Base-by-base conservation (phyloP, 1,139 yeast genomes). In the Pichia sp. region DNA sequence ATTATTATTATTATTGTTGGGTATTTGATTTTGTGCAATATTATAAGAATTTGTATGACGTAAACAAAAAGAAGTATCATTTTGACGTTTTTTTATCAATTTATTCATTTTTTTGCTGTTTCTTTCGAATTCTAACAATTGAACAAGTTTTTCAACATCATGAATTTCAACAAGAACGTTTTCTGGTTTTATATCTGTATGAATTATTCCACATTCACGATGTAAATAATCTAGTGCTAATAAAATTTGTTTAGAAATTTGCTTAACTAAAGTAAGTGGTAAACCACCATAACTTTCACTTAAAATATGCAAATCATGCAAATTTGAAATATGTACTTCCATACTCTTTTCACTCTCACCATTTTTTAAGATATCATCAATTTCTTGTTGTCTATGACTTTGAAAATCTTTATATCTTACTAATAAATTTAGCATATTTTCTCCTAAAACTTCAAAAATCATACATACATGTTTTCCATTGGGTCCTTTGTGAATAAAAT, bases 381-480 rank as follows among this genome's bases (percentile, higher is more conserved):
- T 44, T 45, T 57, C 58, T 19, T 43, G 43, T 10, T 58, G 50
- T 35, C 58, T 53, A 24, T 51, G 42, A 37, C 48, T 52, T 46
- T 58, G 60, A 32, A 61, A 60, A 24, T 59, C 58, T 52, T 75
- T 73, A 56, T 74, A 80, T 50, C 80, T 70, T 50, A 80, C 69
- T 38, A 81, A 74, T 52, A 83, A 64, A 38, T 82, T 80, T 44
- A 82, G 61, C 58, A 83, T 64, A 55, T 81, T 82, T 55, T 83
- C 93, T n/a, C 93, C 93, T 43, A 83, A 62, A 1, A 82, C 85
- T 62, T 83, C 91, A 56, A 83, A 82, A 2, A 81, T 86, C 91
- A 83, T 57, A 36, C 83, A 84, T 11, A 82, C 76, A 59, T 83
- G 93, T 13, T 72, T 69, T 0, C 93, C 93, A 57, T 83, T 79